phyloP scores from a whole-genome alignment of 169 alveolate genomes.

The Eimeria acervulina region DNA sequence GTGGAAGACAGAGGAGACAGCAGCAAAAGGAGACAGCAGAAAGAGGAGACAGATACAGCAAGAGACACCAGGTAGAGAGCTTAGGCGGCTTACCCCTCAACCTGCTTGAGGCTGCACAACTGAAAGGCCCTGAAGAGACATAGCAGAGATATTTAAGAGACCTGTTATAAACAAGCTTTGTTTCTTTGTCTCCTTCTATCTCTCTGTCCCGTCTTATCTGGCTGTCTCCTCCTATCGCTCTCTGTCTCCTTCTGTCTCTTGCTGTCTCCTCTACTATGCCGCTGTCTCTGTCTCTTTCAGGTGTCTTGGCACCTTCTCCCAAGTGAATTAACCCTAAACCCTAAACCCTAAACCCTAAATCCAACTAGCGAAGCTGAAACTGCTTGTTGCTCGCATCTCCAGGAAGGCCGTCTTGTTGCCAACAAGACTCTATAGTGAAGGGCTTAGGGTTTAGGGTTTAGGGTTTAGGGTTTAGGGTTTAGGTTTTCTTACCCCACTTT shows the following conservation, averaged over 20 bases:
- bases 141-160: too few species aligned
- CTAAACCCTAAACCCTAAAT: too few species aligned
- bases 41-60: neutral
- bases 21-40: too few species aligned
- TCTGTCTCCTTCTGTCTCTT: neutral
- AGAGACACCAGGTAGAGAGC: neutral
- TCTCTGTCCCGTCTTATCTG: neutral
- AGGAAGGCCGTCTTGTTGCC: too few species aligned
- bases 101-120: constrained; percentile 81
- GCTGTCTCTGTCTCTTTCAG: neutral
- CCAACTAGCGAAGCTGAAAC: too few species aligned
- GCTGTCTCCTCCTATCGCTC: neutral
- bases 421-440: neutral
- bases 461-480: too few species aligned
- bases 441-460: too few species aligned
- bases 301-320: too few species aligned
- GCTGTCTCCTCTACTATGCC: neutral
- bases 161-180: neutral
- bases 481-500: constrained; percentile 15
- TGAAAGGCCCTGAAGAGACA: constrained; percentile 75
- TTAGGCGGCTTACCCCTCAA: constrained; percentile 74
- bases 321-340: too few species aligned
- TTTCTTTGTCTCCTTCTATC: neutral
- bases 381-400: too few species aligned
- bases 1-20: neutral